Percentiles rank a stretch among this genome's conserved stretches.
These are phyloP conservation scores for Russula emetica DNA, from an alignment of 768 basidiomycete genomes.

Conservation along the genomic window DNA sequence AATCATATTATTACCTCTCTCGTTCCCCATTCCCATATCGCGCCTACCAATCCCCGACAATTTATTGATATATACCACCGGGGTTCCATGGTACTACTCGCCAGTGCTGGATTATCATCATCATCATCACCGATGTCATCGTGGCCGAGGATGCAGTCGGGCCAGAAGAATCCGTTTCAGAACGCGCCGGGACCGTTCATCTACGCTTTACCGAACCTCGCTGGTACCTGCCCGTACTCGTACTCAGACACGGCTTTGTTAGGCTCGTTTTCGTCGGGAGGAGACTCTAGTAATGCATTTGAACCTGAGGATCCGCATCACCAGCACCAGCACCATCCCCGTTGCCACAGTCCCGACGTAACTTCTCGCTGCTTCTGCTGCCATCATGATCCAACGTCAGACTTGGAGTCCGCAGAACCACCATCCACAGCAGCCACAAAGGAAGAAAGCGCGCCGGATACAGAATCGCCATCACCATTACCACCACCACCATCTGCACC, in stretches of 20 bases:
- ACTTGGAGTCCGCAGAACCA: background rate
- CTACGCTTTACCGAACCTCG: constrained; percentile 14
- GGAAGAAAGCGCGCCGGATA: background rate
- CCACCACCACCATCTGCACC: background rate
- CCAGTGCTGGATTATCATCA: background rate
- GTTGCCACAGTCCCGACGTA: background rate
- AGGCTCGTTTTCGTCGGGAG: background rate
- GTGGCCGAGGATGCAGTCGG: constrained; percentile 5
- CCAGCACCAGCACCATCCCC: background rate
- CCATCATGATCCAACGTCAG: background rate
- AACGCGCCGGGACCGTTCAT: constrained; percentile 18
- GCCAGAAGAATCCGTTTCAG: constrained; percentile 15
- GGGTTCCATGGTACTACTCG: background rate
- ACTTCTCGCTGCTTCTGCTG: background rate
- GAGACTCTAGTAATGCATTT: background rate
- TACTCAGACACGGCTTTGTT: too few relatives aligned
- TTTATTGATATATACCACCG: too few relatives aligned
- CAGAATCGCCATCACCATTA: too few relatives aligned
- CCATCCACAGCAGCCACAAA: background rate
- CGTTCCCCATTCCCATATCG: too few relatives aligned
- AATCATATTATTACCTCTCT: background rate
- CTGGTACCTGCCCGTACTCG: background rate
- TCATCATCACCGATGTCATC: background rate
- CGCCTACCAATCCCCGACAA: too few relatives aligned
- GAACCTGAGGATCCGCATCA: too few relatives aligned